These are phyloP conservation scores for Colletotrichum sp. DNA, from an alignment of 2,329 filamentous ascomycete genomes.

Conservation along the genomic window DNA sequence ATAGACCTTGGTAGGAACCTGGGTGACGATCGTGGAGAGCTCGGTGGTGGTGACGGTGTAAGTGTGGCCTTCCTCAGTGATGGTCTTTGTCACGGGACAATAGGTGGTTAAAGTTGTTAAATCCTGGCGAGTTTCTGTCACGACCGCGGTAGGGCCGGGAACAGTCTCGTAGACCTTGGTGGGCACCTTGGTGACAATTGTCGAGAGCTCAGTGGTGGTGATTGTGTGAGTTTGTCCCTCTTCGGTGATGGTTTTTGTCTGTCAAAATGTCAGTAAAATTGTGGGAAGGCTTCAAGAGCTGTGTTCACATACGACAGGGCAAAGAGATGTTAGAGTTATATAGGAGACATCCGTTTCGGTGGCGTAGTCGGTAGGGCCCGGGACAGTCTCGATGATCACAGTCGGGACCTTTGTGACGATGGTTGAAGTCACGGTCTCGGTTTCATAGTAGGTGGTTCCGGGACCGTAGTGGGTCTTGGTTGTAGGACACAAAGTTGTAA, in stretches of 20 bases:
- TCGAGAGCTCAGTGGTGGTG: conserved; percentile 27
- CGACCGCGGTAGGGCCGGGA: conserved; percentile 36
- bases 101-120: too few species aligned
- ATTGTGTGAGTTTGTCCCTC: conserved; percentile 26
- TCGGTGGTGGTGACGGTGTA: conserved; percentile 22
- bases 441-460: conserved; percentile 25
- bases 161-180: conserved; percentile 39
- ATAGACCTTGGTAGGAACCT: conserved; percentile 35
- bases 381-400: conserved; percentile 38
- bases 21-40: conserved; percentile 32
- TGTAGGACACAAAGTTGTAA: conserved; percentile 9
- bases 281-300: conserved; percentile 10
- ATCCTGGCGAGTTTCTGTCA: too few species aligned
- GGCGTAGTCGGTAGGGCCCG: conserved; percentile 32
- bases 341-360: conserved; percentile 41
- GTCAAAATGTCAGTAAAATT: too few species aligned
- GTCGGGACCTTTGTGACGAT: conserved; percentile 34
- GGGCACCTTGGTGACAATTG: conserved; percentile 22
- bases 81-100: too few species aligned
- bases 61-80: conserved; percentile 18
- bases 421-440: conserved; percentile 31
- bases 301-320: too few species aligned
- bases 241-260: too few species aligned
- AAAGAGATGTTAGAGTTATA: too few species aligned
- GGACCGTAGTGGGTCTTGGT: conserved; percentile 22